These are phyloP conservation scores for Populus hybrid DNA, from an alignment of 441 rosid species.

Conservation along the genomic window DNA sequence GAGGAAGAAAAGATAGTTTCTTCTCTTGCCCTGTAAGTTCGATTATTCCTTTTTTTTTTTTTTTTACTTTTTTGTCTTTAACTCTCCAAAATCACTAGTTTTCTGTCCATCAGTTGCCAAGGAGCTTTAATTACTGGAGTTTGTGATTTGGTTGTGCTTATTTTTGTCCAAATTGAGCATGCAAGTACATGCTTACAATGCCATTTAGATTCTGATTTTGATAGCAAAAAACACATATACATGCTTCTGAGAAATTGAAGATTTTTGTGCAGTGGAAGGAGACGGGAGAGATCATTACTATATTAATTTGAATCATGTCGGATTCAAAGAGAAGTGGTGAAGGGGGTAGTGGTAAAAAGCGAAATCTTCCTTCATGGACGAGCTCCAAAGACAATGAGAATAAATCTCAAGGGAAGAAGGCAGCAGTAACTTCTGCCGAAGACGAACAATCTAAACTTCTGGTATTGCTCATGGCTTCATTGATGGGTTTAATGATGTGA, in stretches of 20 bases:
- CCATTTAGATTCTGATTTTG: too few relatives aligned
- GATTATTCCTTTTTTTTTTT: background rate
- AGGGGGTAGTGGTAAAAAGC: constrained; percentile 35
- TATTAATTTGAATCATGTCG: constrained; percentile 25
- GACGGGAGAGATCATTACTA: background rate
- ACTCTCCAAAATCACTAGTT: background rate
- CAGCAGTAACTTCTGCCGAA: background rate
- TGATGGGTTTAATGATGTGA: background rate
- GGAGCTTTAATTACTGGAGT: background rate
- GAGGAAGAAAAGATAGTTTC: background rate
- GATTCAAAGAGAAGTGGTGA: constrained; percentile 28
- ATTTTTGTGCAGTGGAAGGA: background rate
- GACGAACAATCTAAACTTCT: constrained; percentile 48
- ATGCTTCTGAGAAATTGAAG: background rate
- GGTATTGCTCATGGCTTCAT: constrained; percentile 31
- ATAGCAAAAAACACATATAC: too few relatives aligned
- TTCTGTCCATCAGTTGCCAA: background rate
- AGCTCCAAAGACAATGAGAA: constrained; percentile 32
- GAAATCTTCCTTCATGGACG: constrained; percentile 93
- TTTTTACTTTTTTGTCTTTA: too few relatives aligned
- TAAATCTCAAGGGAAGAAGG: background rate
- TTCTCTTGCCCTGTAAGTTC: background rate
- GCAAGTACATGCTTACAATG: too few relatives aligned
- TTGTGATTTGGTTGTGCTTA: background rate
- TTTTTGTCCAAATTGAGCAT: background rate